Base-by-base conservation (phyloP, 2,329 filamentous ascomycete genomes). In the Rhinocladiella mackenziei region DNA sequence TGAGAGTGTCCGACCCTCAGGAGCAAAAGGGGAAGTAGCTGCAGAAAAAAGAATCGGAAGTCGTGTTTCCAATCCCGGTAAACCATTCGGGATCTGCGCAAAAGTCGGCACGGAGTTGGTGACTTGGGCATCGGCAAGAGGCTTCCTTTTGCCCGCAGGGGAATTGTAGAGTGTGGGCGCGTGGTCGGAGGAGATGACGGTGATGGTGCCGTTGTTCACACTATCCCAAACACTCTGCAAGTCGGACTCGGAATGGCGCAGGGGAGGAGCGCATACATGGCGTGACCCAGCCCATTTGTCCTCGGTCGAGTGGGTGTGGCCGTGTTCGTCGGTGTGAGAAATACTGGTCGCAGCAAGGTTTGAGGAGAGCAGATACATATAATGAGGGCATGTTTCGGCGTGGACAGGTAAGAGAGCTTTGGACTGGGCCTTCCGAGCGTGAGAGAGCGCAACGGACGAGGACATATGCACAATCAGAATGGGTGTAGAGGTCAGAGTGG, bases 331-430 rank as follows among this genome's bases (percentile, higher is more conserved):
- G 56, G 55, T 58, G 45, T 58, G 67, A 45, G 37, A 51, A 51
- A 59, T 62, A 58, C 44, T 62, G 59, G 48, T 48, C 17, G 43
- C 43, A 4, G 39, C 53, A 3, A 75, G 61, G 30, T 68, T 62
- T 4, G 68, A 62, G 11, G 70, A 67, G 1, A 72, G 71, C 9
- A 79, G 62, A 48, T 75, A 74, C 14, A 79, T 65, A 50, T 80
- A 79, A 41, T 79, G 76, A 2, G 76, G 76, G 56, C 76, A 79
- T 1, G 76, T 80, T 58, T 78, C 75, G 1, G 72, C 76, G 50
- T 75, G 72, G 14, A 79, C 66, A 1, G 76, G 75, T 10, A 77
- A 62, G 1, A 72, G 67, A 11, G 33, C 17, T 7, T 66, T 59
- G 6, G 68, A 69, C 55, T 79, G 74, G 0, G 76, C 75, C 17